Percentiles rank a stretch among this genome's conserved stretches.
Evolutionary conservation across 2,329 filamentous ascomycete genomes (phyloP).

Genomic region (Intubia oerlemansii): DNA sequence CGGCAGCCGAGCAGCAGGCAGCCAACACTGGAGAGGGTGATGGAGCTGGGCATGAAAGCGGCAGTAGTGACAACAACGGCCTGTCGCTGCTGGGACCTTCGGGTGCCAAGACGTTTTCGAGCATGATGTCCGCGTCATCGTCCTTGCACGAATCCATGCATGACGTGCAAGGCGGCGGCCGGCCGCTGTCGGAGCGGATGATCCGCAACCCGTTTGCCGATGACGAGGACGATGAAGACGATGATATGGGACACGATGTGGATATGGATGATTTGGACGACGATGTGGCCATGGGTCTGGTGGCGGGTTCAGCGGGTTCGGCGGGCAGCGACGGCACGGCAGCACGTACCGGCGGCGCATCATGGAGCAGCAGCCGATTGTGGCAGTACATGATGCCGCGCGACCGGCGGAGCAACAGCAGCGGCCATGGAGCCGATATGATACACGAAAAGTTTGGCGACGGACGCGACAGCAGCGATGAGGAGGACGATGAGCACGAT

Average conservation of each 20-base stretch:
- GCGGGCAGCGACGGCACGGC: too few species aligned
- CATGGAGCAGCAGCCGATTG: conserved; percentile 17
- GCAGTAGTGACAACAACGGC: conserved; percentile 1
- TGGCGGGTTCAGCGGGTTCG: too few species aligned
- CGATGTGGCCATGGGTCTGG: conserved; percentile 13
- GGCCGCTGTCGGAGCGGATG: conserved; percentile 11
- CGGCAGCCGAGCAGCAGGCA: conserved; percentile 16
- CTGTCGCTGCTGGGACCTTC: conserved; percentile 1
- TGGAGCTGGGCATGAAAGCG: too few species aligned
- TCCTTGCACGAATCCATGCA: too few species aligned
- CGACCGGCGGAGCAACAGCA: conserved; percentile 1
- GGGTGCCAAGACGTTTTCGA: conserved; percentile 2
- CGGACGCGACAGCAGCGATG: conserved; percentile 13
- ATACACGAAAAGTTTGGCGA: conserved; percentile 17
- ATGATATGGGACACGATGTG: conserved; percentile 14
- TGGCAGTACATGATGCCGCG: conserved; percentile 14
- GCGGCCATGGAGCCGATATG: too few species aligned
- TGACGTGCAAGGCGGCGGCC: conserved; percentile 6
- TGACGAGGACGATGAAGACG: conserved; percentile 28
- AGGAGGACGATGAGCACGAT: conserved; percentile 20
- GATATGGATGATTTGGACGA: conserved; percentile 17
- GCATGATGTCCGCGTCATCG: too few species aligned
- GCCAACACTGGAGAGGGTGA: not conserved
- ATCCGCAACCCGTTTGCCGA: conserved; percentile 36
- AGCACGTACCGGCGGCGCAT: too few species aligned